A percentile compares a stretch with the other conserved stretches of the same genome.
Conservation (phyloP, 2,329 filamentous ascomycete genomes). For the Tolypocladium capitatum region DNA sequence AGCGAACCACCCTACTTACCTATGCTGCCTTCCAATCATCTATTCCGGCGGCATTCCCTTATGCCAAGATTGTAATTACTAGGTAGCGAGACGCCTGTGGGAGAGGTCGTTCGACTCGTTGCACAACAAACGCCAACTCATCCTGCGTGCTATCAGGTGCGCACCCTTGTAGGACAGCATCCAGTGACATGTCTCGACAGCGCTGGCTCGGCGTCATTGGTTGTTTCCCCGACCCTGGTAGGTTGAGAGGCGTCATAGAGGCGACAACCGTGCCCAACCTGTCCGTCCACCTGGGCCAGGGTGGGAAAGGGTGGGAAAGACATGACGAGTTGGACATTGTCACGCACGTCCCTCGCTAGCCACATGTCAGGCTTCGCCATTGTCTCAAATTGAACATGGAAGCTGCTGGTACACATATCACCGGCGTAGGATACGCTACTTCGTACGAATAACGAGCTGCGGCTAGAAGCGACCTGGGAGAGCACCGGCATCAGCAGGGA, state of each 20-base stretch:
- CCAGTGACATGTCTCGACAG: neutral
- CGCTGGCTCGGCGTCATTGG: neutral
- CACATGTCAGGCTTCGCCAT: neutral
- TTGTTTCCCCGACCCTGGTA: too few species aligned
- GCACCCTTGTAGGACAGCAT: neutral
- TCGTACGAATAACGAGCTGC: neutral
- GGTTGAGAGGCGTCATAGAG: too few species aligned
- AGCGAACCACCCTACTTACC: neutral
- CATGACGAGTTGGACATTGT: too few species aligned
- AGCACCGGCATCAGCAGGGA: too few species aligned
- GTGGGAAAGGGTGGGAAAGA: too few species aligned
- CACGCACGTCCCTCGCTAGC: neutral
- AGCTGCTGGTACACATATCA: neutral
- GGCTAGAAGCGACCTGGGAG: neutral
- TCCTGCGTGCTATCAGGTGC: neutral
- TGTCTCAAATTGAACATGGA: neutral
- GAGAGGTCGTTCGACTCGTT: neutral
- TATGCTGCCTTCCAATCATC: neutral
- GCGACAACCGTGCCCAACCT: neutral
- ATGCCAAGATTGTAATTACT: neutral
- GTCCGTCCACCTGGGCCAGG: too few species aligned
- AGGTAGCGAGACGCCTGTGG: neutral
- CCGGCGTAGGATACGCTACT: neutral
- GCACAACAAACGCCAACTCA: neutral
- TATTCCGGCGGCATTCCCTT: neutral